Evolutionary conservation across 306 rosid species (phyloP), one percentile per base, ranked within the genome.

Genomic region (Dryas drummondii): DNA sequence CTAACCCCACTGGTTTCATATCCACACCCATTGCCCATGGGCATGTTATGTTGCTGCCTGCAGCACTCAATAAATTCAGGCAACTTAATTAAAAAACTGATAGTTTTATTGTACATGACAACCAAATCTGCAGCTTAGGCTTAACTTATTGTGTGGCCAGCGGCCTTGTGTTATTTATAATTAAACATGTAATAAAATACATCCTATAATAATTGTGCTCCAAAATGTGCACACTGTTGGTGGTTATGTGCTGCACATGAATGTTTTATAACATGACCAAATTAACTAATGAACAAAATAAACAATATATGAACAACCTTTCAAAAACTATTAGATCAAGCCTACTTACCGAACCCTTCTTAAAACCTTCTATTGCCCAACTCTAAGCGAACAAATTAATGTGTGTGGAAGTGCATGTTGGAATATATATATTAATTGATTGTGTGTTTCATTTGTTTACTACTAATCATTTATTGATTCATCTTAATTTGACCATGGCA

Each of bases 131-230:
- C 37, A 57, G 11, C 41, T 16, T 70, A 32, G 37, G 9, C 27
- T 13, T 40, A 53, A 41, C 62, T 53, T 52, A n/a, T 50, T 12
- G 66, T 68, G 73, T 50, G 60, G 14, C 60, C 60, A 4, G 73
- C 14, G 60, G 14, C 47, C 60, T 8, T 45, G 49, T 68, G 58
- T 49, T 26, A 49, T 27, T 40, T 27, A 44, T 62, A 37, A 16
- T 2, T 14, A 3, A 49, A 50, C 7, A 37, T 27, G 19, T 32
- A 15, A 68, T 32, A 32, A 32, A 32, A 32, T 32, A 32, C 4
- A 67, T 52, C 19, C 26, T 4, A 7, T 67, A 48, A 67, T 66
- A 19, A 66, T 54, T 46, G 53, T 66, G 40, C 70, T 42, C 9
- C 41, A 54, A 17, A 54, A n/a, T 54, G 22, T 54, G 59, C 59